Base-by-base conservation (phyloP, 331 rosid species). In the Malus hybrid region DNA sequence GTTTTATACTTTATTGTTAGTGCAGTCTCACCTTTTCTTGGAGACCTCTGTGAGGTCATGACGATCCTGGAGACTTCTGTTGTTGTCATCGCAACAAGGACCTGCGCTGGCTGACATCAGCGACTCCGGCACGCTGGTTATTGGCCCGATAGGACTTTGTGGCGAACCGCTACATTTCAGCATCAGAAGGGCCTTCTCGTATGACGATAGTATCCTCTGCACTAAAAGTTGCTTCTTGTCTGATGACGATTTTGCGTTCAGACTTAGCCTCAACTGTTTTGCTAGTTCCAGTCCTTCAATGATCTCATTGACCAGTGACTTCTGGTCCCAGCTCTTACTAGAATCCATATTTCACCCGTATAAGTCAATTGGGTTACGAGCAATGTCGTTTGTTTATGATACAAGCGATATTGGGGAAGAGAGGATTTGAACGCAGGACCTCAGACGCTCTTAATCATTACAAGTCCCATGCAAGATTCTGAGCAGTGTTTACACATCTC, bases 211-310 rank as follows among this genome's bases (percentile, higher is more conserved):
- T 61, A 93, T 84, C 83, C 81, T 84, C 71, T 90, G 89, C 66
- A 89, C 74, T 72, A 86, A 70, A 42, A 83, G 73, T 32, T 88
- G 87, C 66, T 79, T 56, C 0, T 57, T 72, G 24, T 87, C 87
- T 1, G 86, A 67, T 34, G 90, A 87, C 68, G 83, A 71, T 54
- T 76, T 62, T 34, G 62, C 44, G 54, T 31, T 73, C 54, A 89
- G 77, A 16, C 85, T 84, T 65, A 46, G 81, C 78, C 78, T 81
- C 79, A 93, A 76, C 82, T 85, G 91, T 69, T 76, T 88, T 6
- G 92, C 92, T 8, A 88, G 67, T 59, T 93, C 92, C 90, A 83
- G 75, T 36, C 97, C 99, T 79, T 86, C 80, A 79, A 80, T 56
- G 16, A 93, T 86, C 87, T 87, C 97, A 22, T 72, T 83, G 34